phyloP scores from a whole-genome alignment of 257 asterid species.

The Solanum pennellii region DNA sequence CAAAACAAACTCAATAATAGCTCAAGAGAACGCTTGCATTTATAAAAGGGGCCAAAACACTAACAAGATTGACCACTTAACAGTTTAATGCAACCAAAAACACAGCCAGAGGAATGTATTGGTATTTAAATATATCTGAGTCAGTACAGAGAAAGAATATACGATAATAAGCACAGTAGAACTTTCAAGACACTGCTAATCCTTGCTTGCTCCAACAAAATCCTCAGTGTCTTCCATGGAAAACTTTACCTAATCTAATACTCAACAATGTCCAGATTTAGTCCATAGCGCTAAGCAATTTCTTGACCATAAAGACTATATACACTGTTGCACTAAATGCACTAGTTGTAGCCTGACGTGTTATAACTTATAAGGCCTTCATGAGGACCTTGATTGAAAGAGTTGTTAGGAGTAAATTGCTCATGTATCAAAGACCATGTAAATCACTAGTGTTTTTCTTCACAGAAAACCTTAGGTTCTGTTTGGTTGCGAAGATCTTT shows the following conservation, averaged over 20 bases:
- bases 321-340: background rate
- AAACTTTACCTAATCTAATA: background rate
- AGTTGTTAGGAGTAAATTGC: background rate
- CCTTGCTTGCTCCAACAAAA: background rate
- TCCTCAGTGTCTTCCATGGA: background rate
- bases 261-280: background rate
- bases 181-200: background rate
- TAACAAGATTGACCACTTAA: background rate
- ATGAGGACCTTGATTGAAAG: background rate
- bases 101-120: background rate
- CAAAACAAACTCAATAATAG: background rate
- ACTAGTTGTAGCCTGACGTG: background rate
- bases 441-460: background rate
- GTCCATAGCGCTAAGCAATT: background rate
- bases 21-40: background rate
- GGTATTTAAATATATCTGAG: background rate
- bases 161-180: background rate
- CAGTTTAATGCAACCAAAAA: background rate
- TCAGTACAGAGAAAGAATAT: background rate
- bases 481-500: background rate
- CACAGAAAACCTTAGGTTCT: background rate
- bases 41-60: background rate
- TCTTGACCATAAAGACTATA: background rate
- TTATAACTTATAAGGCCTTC: background rate
- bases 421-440: background rate